Evolutionary conservation across 345 rosid species (phyloP), one percentile per base, ranked within the genome.

Genomic region (Durio zibethinus): DNA sequence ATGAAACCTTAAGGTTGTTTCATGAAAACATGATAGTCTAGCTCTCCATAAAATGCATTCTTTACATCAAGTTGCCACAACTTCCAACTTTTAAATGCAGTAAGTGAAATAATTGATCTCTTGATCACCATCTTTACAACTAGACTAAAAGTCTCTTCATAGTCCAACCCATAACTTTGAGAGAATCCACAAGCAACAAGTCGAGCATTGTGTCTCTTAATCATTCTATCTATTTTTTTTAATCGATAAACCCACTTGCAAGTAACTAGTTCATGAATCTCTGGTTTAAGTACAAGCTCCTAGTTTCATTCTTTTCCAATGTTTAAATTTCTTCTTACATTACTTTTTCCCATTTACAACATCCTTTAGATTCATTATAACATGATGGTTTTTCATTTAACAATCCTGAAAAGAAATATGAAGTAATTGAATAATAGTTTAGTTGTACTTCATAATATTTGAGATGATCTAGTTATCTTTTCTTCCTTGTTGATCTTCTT

Each of bases 1-100:
- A 52, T n/a, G 21, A 64, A 74, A 5, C 75, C 48, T 10, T n/a
- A 2, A 0, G 25, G 73, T 15, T 74, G 25, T 0, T 66, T 20
- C 56, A 77, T 67, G 16, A 52, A 77, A 7, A 67, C 47, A 10
- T 73, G 48, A 16, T 0, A 0, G 53, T 66, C 74, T 16, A 66
- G 9, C 27, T 66, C 76, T 18, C 69, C 5, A 29, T 69, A 59
- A 4, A 77, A 77, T 1, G 9, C n/a, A 27, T 71, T 78, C 21
- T 54, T 66, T 38, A 54, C 11, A 15, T 52, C 57, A 48, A 65
- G 35, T 56, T 74, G 47, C 29, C 69, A 79, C 8, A 79, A 1
- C 4, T 65, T 79, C 48, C 27, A 36, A 1, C 16, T 18, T 52
- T 43, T 79, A 27, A 10, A 4, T 0, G 29, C 27, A 23, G 10